phyloP scores from a whole-genome alignment of 768 basidiomycete species.

The Cyclocybe aegerita region DNA sequence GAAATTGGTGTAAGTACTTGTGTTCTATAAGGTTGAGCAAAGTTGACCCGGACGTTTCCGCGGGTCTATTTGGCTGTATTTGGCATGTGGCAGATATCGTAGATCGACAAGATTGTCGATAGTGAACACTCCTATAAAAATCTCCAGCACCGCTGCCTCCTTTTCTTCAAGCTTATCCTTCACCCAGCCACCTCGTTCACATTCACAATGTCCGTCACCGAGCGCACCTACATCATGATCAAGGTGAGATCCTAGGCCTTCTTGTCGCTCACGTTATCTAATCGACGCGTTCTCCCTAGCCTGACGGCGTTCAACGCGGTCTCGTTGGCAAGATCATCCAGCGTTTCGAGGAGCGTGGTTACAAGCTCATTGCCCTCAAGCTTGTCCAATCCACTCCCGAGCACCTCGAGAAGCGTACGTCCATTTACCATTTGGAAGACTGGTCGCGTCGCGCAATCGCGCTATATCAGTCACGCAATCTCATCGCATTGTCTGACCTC shows the following conservation, averaged over 20 bases:
- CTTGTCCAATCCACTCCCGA: slow-evolving; percentile 74
- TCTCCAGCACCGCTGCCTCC: slow-evolving; percentile 17
- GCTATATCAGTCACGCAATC: slow-evolving; percentile 4
- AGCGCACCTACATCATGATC: slow-evolving; percentile 99
- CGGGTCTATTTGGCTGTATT: slow-evolving; percentile 43
- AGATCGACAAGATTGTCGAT: slow-evolving; percentile 32
- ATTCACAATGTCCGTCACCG: slow-evolving; percentile 62
- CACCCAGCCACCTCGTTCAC: slow-evolving; percentile 28
- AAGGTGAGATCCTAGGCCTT: slow-evolving; percentile 57
- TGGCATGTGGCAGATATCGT: slow-evolving; percentile 34
- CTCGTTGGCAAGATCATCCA: slow-evolving; percentile 94
- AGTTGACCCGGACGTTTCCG: slow-evolving; percentile 36
- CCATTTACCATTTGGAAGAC: neutral
- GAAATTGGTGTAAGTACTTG: slow-evolving; percentile 11
- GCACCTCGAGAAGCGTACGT: slow-evolving; percentile 88
- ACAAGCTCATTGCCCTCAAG: slow-evolving; percentile 96
- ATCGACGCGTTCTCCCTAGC: slow-evolving; percentile 46
- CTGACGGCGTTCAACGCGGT: slow-evolving; percentile 97
- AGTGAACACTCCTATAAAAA: slow-evolving; percentile 16
- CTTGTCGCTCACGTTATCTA: slow-evolving; percentile 7
- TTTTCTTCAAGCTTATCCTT: slow-evolving; percentile 21
- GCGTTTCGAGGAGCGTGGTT: slow-evolving; percentile 97
- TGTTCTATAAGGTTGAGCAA: slow-evolving; percentile 4
- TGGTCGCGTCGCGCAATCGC: neutral
- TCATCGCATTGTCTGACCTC: slow-evolving; percentile 12